phyloP scores from a whole-genome alignment of 441 rosid species.

The Mallotus japonicus region DNA sequence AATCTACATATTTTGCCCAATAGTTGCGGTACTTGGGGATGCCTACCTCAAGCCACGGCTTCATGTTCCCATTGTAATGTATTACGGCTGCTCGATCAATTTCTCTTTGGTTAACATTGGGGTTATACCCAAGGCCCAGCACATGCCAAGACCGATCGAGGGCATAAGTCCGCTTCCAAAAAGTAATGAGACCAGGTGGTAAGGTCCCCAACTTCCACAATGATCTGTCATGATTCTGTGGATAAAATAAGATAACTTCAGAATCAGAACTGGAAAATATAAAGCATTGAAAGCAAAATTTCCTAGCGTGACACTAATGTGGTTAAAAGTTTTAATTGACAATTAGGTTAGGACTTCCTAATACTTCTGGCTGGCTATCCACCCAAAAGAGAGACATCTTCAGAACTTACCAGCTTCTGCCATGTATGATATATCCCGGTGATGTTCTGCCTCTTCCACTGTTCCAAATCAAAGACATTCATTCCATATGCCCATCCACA shows the following conservation, averaged over 20 bases:
- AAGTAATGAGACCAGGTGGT: slow-evolving; percentile 95
- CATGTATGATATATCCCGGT: slow-evolving; percentile 71
- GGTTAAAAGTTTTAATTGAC: background rate
- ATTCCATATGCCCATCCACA: slow-evolving; percentile 91
- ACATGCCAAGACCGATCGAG: slow-evolving; percentile 80
- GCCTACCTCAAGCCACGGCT: slow-evolving; percentile 96
- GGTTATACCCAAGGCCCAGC: slow-evolving; percentile 94
- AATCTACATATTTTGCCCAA: slow-evolving; percentile 81
- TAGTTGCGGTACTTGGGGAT: slow-evolving; percentile 62
- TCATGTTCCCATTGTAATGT: slow-evolving; percentile 94
- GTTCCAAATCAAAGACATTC: slow-evolving; percentile 65
- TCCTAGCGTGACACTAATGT: background rate
- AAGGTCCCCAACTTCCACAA: slow-evolving; percentile 95
- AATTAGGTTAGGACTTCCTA: background rate
- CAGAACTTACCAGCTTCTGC: slow-evolving; percentile 83
- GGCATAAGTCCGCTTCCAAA: slow-evolving; percentile 71
- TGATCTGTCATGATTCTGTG: slow-evolving; percentile 78
- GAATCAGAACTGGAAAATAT: slow-evolving; percentile 14
- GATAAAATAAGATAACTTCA: slow-evolving; percentile 12
- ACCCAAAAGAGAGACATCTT: background rate
- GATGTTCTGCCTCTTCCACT: slow-evolving; percentile 68
- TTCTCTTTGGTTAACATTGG: slow-evolving; percentile 69
- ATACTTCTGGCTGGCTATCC: background rate
- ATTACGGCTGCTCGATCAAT: slow-evolving; percentile 80
- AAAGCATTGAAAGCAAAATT: background rate